These are phyloP conservation scores for Kodamaea derodonti DNA, from an alignment of 1,139 yeast species.

Conservation along the genomic window DNA sequence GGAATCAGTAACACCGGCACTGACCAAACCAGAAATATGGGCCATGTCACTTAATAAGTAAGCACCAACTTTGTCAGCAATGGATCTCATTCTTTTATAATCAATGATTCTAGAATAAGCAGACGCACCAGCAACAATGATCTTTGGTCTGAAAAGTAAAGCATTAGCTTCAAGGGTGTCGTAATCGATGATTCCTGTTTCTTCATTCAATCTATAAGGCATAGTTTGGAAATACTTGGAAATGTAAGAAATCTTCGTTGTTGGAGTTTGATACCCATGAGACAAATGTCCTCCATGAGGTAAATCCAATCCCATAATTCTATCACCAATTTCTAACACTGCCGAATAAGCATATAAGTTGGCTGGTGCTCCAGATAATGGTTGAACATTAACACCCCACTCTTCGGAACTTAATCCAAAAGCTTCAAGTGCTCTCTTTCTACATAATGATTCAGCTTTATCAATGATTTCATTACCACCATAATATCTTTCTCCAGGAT, in stretches of 20 bases:
- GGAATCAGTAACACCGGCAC: slow-evolving; percentile 88
- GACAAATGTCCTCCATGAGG: slow-evolving; percentile 98
- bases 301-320: slow-evolving; percentile 93
- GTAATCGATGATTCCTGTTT: slow-evolving; percentile 88
- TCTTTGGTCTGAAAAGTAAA: slow-evolving; percentile 84
- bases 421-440: slow-evolving; percentile 85
- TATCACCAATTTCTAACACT: slow-evolving; percentile 84
- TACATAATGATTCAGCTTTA: slow-evolving; percentile 85
- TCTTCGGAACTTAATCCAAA: slow-evolving; percentile 68
- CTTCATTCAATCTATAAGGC: slow-evolving; percentile 87
- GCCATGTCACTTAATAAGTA: slow-evolving; percentile 94
- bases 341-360: slow-evolving; percentile 92
- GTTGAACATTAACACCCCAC: slow-evolving; percentile 97
- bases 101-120: slow-evolving; percentile 92
- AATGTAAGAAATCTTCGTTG: slow-evolving; percentile 83
- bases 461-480: slow-evolving; percentile 97
- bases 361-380: slow-evolving; percentile 95
- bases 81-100: slow-evolving; percentile 81
- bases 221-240: slow-evolving; percentile 95
- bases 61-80: slow-evolving; percentile 92
- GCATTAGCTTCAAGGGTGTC: slow-evolving; percentile 85
- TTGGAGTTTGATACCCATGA: slow-evolving; percentile 90
- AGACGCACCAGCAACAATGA: slow-evolving; percentile 94
- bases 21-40: slow-evolving; percentile 89
- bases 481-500: slow-evolving; percentile 95